phyloP scores from a whole-genome alignment of 192 early-diverging fungal species.

The Coemansia sp. region DNA sequence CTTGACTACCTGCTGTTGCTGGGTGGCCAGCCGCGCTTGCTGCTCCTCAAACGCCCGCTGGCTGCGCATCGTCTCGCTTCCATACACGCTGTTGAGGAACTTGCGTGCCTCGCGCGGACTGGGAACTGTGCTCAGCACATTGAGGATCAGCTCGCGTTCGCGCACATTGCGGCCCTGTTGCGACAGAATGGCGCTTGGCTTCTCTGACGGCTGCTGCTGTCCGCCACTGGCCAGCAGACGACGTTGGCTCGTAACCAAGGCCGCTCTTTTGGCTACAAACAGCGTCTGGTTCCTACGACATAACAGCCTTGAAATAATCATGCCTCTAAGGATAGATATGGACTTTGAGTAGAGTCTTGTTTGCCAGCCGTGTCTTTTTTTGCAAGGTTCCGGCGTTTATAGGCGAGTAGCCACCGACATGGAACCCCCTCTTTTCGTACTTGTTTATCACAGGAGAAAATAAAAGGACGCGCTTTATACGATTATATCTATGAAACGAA shows the following conservation, averaged over 20 bases:
- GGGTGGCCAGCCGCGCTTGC: slow-evolving; percentile 31
- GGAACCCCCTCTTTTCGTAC: not conserved
- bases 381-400: not conserved
- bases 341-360: not conserved
- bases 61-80: slow-evolving; percentile 47
- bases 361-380: not conserved
- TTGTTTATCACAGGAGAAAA: not conserved
- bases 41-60: slow-evolving; percentile 46
- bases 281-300: not conserved
- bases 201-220: slow-evolving; percentile 1
- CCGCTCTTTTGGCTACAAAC: not conserved
- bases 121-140: slow-evolving; percentile 50
- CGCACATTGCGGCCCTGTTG: slow-evolving; percentile 6
- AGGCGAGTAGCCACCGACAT: not conserved
- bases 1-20: slow-evolving; percentile 9
- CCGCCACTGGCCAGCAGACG: not conserved
- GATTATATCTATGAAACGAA: no score
- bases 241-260: not conserved
- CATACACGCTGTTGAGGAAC: slow-evolving; percentile 49
- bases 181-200: not conserved
- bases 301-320: not conserved
- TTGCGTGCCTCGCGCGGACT: slow-evolving; percentile 56
- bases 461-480: no score
- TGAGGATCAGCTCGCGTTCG: slow-evolving; percentile 54
- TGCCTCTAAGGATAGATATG: not conserved